phyloP scores from a whole-genome alignment of 306 rosid species.

The Rubus idaeus region DNA sequence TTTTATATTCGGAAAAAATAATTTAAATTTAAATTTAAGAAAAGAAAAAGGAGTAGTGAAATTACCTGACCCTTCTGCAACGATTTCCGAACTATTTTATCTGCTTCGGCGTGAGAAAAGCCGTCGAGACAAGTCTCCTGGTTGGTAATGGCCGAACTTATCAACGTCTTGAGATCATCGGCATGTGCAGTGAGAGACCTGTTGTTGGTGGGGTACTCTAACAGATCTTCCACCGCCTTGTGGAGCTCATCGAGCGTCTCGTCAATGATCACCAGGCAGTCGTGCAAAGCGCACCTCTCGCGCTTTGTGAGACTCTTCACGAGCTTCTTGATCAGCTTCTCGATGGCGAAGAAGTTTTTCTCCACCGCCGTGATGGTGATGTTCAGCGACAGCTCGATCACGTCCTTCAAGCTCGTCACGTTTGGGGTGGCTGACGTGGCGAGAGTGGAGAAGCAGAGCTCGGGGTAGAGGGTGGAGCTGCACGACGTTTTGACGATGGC shows the following conservation, averaged over 20 bases:
- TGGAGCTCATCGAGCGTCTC: constrained; percentile 65
- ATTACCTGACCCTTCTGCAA: constrained; percentile 39
- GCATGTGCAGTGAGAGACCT: constrained; percentile 55
- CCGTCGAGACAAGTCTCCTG: constrained; percentile 90
- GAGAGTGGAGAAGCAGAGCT: constrained; percentile 64
- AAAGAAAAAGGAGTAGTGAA: too few relatives aligned
- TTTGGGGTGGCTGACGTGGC: constrained; percentile 34
- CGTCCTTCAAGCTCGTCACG: constrained; percentile 43
- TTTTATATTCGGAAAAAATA: too few relatives aligned
- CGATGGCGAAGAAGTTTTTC: constrained; percentile 41
- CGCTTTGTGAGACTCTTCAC: constrained; percentile 38
- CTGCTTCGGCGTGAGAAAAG: constrained; percentile 59
- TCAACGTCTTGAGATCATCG: constrained; percentile 64
- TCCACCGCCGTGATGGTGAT: constrained; percentile 45
- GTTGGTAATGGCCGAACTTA: constrained; percentile 81
- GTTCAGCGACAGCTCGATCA: constrained; percentile 45
- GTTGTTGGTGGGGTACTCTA: constrained; percentile 35
- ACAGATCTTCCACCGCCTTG: constrained; percentile 40
- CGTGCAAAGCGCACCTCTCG: constrained; percentile 60
- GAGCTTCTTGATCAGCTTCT: constrained; percentile 47
- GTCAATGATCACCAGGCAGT: constrained; percentile 63
- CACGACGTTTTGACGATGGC: constrained; percentile 53
- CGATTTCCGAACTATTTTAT: constrained; percentile 42
- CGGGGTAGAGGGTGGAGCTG: constrained; percentile 63
- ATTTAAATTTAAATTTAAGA: too few relatives aligned